phyloP scores from a whole-genome alignment of 768 basidiomycete species.

The Boletus vermiculosoides region DNA sequence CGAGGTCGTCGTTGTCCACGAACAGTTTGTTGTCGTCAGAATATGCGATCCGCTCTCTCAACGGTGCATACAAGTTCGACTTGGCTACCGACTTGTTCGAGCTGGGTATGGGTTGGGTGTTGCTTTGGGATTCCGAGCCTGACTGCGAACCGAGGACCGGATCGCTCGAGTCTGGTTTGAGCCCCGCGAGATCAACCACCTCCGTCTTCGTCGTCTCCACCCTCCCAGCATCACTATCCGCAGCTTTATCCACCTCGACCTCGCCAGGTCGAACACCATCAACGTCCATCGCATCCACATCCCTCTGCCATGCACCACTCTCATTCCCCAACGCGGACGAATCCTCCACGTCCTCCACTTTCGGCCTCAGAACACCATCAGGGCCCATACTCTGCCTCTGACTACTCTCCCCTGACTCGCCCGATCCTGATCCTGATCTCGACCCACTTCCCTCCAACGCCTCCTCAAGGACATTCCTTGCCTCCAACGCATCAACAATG shows the following conservation, averaged over 20 bases:
- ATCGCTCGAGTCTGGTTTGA: constrained; percentile 58
- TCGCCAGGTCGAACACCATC: constrained; percentile 24
- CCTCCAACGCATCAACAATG: constrained; percentile 59
- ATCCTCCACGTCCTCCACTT: constrained; percentile 60
- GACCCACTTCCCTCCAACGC: constrained; percentile 45
- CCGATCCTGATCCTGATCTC: constrained; percentile 27
- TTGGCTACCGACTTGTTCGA: constrained; percentile 42
- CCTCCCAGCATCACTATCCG: constrained; percentile 4
- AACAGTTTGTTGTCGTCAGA: constrained; percentile 47
- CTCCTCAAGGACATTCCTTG: constrained; percentile 53
- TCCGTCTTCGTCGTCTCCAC: constrained; percentile 30
- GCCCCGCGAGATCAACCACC: constrained; percentile 30
- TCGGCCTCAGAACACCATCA: constrained; percentile 39
- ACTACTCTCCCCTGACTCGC: constrained; percentile 36
- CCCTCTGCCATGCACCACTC: constrained; percentile 19
- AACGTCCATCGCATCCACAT: constrained; percentile 35
- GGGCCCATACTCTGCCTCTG: constrained; percentile 31
- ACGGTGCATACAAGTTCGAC: constrained; percentile 48
- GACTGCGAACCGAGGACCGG: constrained; percentile 48
- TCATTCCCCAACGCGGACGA: constrained; percentile 37
- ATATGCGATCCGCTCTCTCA: constrained; percentile 58
- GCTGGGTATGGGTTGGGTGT: constrained; percentile 4
- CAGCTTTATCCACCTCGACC: constrained; percentile 26
- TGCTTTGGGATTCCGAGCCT: constrained; percentile 38
- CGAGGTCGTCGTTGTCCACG: constrained; percentile 50